Base-by-base conservation (phyloP, 805 yeast species). In the Brettanomyces nanus region DNA sequence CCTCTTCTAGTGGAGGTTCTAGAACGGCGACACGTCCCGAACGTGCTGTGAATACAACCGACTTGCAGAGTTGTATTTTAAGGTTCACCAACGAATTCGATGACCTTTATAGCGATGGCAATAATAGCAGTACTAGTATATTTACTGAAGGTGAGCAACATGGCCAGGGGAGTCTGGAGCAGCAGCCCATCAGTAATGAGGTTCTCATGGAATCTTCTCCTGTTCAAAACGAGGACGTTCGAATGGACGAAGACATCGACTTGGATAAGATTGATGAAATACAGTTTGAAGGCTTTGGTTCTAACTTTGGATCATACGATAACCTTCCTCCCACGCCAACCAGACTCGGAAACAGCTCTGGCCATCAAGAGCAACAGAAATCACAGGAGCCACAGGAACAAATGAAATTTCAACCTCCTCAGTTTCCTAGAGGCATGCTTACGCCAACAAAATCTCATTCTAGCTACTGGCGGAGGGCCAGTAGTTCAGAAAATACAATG, bases 261-360 rank as follows among this genome's bases (percentile, higher is more conserved):
- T 36, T 53, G 31, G 52, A 48, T 19, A 50, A 52, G 28, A 45
- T 53, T 10, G 56, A 51, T 28, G 51, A 48, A 15, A 49, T 44
- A 4, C 42, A 53, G 28, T 61, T 58, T 37, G 52, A 48, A 36
- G 54, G 55, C 3, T 52, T 54, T 33, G 33, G 44, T 10, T 43
- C 36, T 6, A 40, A 28, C 22, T 45, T 50, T 36, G 56, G 40
- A 5, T 40, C 47, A 7, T 33, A 45, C 19, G 54, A 48, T 9
- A 53, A 53, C 36, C 43, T 56, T 10, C 73, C 73, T 6, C 63
- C 69, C 5, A 68, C 72, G 0, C 74, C 73, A 28, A 68, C 73
- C 2, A 59, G 64, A 26, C 42, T 54, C 17, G 28, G 29, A 10
- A 15, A 18, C 14, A 11, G 19, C 9, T 26, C 26, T 11, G 27